Evolutionary conservation across 306 rosid genomes (phyloP), one percentile per base, ranked within the genome.

Genomic region (Senna tora): DNA sequence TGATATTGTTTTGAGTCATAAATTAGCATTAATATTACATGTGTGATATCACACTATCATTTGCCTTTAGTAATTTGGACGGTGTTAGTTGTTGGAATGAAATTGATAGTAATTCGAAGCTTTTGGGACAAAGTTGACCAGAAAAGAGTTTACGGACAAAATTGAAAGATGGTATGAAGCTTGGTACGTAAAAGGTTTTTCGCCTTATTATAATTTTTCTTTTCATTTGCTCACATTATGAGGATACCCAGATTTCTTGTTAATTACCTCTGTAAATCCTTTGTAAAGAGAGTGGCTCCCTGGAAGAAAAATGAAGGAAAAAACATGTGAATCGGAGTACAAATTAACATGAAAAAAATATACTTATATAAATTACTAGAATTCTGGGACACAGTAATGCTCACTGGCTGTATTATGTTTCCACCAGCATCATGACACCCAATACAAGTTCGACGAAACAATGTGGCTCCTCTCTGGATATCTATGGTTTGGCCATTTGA

Each of bases 361-460:
- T 28, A 22, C 28, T 39, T 41, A 20, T 45, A 67, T 38, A 67
- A 38, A 28, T 33, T 25, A 62, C 22, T 6, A 38, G 60, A 67
- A 45, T 41, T 12, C 47, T 54, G 32, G 70, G 19, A 41, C 21
- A 74, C 57, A 45, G 45, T 51, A 71, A 79, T 62, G 71, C 87
- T 85, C 67, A 90, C 97, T 1, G 98, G 97, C 80, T 90, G 97
- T 70, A 90, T 79, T 75, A 90, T 83, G 86, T 93, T 93, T 78
- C 98, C 97, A 32, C 98, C 98, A 12, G 74, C 87, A 77, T 66
- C 93, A 49, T 93, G 97, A 71, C 97, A 93, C 52, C 98, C 98
- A 61, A 93, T 90, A 89, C 98, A 93, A 71, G 89, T 53, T 81
- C 66, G 92, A 22, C 76, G 9, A 73, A 93, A 93, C 78, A 90